Conservation (phyloP, 148 eudicot species). For the Rhododendron ferrugineum region DNA sequence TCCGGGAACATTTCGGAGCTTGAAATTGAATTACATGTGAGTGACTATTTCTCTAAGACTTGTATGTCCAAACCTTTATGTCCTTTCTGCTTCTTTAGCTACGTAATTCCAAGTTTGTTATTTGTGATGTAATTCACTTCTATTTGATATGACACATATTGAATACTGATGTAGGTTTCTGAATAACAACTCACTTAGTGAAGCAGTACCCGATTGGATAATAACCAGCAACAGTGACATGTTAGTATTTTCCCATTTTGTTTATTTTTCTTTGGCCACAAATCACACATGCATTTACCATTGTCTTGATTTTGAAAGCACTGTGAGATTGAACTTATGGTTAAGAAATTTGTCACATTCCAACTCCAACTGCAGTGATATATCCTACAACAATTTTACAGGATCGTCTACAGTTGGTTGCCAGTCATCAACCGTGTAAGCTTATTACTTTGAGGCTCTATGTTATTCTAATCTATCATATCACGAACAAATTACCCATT, state of each 20-base stretch:
- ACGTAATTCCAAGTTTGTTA: background rate
- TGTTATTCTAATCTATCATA: background rate
- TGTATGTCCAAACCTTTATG: background rate
- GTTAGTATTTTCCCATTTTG: constrained; percentile 27
- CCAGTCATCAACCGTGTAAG: constrained; percentile 48
- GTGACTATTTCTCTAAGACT: constrained; percentile 5
- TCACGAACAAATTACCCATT: background rate
- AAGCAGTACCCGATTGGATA: constrained; percentile 52
- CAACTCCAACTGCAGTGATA: constrained; percentile 46
- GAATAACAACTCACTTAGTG: constrained; percentile 49
- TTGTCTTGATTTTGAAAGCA: background rate
- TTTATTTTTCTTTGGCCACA: background rate
- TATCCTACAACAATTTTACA: constrained; percentile 71
- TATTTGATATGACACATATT: background rate
- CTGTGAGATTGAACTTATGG: background rate
- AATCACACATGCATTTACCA: background rate
- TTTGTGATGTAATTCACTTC: background rate
- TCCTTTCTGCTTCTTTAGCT: background rate
- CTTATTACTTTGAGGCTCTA: background rate
- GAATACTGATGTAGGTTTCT: constrained; percentile 37
- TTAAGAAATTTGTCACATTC: background rate
- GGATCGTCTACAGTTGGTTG: constrained; percentile 30
- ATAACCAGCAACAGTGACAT: constrained; percentile 18
- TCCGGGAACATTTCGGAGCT: constrained; percentile 24
- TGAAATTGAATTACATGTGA: constrained; percentile 30